Base-by-base conservation (phyloP, 768 basidiomycete species). In the Clavulina sp. region DNA sequence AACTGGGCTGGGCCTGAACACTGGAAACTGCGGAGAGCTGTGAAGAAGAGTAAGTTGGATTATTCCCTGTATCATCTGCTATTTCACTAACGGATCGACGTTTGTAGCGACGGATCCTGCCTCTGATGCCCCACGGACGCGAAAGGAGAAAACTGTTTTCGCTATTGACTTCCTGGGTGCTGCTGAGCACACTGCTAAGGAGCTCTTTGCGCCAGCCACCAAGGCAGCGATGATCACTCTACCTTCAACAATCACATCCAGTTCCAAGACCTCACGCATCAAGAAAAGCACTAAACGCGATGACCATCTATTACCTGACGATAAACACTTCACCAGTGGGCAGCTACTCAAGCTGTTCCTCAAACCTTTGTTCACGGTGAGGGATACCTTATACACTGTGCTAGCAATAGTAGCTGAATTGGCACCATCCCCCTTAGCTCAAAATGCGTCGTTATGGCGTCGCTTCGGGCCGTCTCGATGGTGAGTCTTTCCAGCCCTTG, bases 1-100 rank as follows among this genome's bases (percentile, higher is more conserved):
- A 93, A 93, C 58, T 99, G 95, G 95, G 95, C 95, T 3, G 95
- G 95, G 0, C 92, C 92, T 5, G 88, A 97, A 65, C 95, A 99
- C 62, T 99, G 95, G 93, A 97, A 93, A 63, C 64, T 97, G 60
- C 70, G 84, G 29, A 51, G 48, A 16, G 47, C 47, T n/a, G 48
- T 56, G 4, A 56, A 54, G 46, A 56, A 55, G 43, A 48, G 55
- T 56, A 26, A 6, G 55, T n/a, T 24, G 2, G 9, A 13, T 46
- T 26, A 24, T 13, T 46, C 48, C 48, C 28, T 49, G 13, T 30
- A 7, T 38, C 19, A 7, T 38, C 7, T 49, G 1, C 1, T 34
- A 9, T 9, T 18, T n/a, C 43, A 1, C 23, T 18, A 24, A 46
- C 13, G 36, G 21, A 38, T 38, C 36, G 21, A 16, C 43, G 43